A percentile compares a stretch with the other conserved stretches of the same genome.
These are phyloP conservation scores for Botrytis medusae DNA, from an alignment of 2,329 filamentous ascomycete species.

Conservation along the genomic window DNA sequence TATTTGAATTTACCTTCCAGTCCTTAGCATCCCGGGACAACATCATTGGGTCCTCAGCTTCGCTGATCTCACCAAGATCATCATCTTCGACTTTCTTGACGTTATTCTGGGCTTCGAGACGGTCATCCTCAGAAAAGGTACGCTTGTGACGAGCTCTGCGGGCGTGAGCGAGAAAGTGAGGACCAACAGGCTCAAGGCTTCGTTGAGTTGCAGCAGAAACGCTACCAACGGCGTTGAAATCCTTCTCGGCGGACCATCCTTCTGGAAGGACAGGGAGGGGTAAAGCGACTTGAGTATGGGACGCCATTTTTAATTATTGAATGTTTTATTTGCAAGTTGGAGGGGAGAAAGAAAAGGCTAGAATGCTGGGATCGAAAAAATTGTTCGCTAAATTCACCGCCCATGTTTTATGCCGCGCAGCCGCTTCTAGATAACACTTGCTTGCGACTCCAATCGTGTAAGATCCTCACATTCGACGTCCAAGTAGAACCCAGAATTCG, in stretches of 20 bases:
- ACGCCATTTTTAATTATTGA: conserved; percentile 30
- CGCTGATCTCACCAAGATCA: conserved; percentile 86
- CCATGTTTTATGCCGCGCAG: background rate
- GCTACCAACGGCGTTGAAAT: conserved; percentile 81
- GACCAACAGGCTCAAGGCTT: conserved; percentile 92
- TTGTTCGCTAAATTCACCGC: conserved; percentile 16
- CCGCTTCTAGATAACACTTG: background rate
- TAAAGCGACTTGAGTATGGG: conserved; percentile 48
- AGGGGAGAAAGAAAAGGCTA: conserved; percentile 20
- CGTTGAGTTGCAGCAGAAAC: conserved; percentile 78
- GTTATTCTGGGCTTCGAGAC: conserved; percentile 90
- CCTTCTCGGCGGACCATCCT: conserved; percentile 84
- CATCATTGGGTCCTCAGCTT: conserved; percentile 90
- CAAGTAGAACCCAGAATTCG: background rate
- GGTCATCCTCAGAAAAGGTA: conserved; percentile 97
- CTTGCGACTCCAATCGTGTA: background rate
- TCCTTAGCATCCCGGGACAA: conserved; percentile 94
- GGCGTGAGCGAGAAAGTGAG: conserved; percentile 96
- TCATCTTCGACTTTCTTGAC: conserved; percentile 95
- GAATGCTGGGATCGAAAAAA: conserved; percentile 15
- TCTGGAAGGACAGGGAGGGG: conserved; percentile 73
- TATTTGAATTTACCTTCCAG: conserved; percentile 75
- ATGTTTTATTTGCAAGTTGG: background rate
- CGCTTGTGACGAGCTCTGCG: conserved; percentile 94
- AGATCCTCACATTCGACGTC: background rate